Evolutionary conservation across 495 filamentous ascomycete species (phyloP), one percentile per base, ranked within the genome.

Genomic region (Endocarpon pusillum): DNA sequence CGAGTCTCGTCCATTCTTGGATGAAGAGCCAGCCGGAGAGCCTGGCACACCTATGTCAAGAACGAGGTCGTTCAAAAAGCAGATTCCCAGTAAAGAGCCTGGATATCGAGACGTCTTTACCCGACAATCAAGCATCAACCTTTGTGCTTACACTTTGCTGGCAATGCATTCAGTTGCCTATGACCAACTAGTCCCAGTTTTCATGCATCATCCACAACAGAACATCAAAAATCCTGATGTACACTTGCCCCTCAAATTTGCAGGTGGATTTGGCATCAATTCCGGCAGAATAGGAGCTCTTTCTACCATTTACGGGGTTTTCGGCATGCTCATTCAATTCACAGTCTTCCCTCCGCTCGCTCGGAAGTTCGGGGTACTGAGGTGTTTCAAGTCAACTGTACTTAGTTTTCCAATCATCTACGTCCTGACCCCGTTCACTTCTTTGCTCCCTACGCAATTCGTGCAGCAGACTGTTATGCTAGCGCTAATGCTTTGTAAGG

Each of bases 141-240:
- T 96, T 3, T 33, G 82, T 4, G 65, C 70, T 0, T 93, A 89
- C 47, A 76, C 71, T 7, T 55, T 85, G 24, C 61, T 89, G 16
- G 76, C 82, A 3, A 59, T 86, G 19, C 81, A 89, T 41, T 69
- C 67, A 3, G 69, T 86, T 34, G 76, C 77, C 1, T 89, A 70
- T 46, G 82, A 93, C 51, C 80, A 86, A 35, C 60, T 83, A 5
- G 60, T 89, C 3, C 78, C 81, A 1, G 77, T 87, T 1, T 87
- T 86, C 46, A 67, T 89, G 49, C 80, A 87, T 49, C 74, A 74
- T 44, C 81, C 77, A 0, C 46, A 43, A 3, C 67, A 76, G 40
- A 48, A 64, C 0, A 49, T 69, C 19, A 37, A 57, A 2, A 75
- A 78, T 47, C 73, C 73, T 0, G 58, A 65, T 21, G 57, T 67